Evolutionary conservation across 257 asterid species (phyloP).

Genomic region (Fraxinus americana): DNA sequence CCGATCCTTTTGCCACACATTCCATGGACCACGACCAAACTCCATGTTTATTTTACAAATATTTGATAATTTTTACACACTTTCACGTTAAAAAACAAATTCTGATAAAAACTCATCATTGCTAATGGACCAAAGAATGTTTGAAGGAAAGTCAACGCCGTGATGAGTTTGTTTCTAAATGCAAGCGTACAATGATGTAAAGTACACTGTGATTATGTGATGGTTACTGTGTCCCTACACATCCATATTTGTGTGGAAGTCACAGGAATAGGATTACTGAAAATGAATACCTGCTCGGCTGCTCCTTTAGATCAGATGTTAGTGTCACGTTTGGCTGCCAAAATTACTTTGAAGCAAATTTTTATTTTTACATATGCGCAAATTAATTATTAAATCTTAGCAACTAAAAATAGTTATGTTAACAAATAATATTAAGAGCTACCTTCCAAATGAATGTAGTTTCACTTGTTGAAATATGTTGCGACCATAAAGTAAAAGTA

Average conservation of each 20-base stretch:
- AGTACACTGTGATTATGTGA: not conserved
- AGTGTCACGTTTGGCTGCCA: not conserved
- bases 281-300: not conserved
- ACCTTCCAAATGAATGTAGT: too few relatives aligned
- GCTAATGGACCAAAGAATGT: conserved; percentile 37
- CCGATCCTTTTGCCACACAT: too few relatives aligned
- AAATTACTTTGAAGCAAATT: not conserved
- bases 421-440: too few relatives aligned
- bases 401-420: too few relatives aligned
- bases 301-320: not conserved
- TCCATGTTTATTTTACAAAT: too few relatives aligned
- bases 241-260: not conserved
- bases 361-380: not conserved
- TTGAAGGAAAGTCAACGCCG: conserved; percentile 46
- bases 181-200: not conserved
- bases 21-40: not conserved
- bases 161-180: conserved; percentile 26
- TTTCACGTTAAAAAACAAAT: too few relatives aligned
- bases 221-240: not conserved
- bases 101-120: not conserved
- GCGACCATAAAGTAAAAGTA: too few relatives aligned
- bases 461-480: too few relatives aligned
- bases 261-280: not conserved
- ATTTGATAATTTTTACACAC: too few relatives aligned
- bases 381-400: too few relatives aligned